Evolutionary conservation across 768 basidiomycete species (phyloP).

Genomic region (Termitomyces sp.): DNA sequence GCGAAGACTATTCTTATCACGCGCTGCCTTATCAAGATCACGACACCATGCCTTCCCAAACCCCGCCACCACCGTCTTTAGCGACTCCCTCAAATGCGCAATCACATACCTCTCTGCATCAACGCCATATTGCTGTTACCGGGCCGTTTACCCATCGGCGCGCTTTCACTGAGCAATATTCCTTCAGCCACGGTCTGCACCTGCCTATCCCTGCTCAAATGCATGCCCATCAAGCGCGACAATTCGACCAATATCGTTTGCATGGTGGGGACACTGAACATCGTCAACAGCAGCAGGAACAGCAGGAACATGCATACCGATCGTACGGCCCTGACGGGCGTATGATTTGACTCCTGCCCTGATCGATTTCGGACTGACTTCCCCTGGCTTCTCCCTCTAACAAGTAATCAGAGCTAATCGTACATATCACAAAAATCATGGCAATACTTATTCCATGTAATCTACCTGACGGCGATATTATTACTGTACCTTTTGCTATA

Average conservation of each 20-base stretch:
- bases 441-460: slow-evolving; percentile 9
- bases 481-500: slow-evolving; percentile 17
- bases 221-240: slow-evolving; percentile 35
- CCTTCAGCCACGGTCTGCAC: slow-evolving; percentile 43
- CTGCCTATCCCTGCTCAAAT: slow-evolving; percentile 40
- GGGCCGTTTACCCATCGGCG: slow-evolving; percentile 47
- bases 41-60: slow-evolving; percentile 37
- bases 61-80: slow-evolving; percentile 28
- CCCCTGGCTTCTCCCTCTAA: slow-evolving; percentile 1
- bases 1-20: slow-evolving; percentile 49
- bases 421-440: slow-evolving; percentile 2
- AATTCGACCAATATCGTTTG: slow-evolving; percentile 36
- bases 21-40: slow-evolving; percentile 40
- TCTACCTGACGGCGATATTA: slow-evolving; percentile 19
- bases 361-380: slow-evolving; percentile 18
- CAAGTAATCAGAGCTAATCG: slow-evolving; percentile 13
- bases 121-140: slow-evolving; percentile 35
- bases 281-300: neutral
- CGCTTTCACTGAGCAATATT: slow-evolving; percentile 49
- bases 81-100: slow-evolving; percentile 28
- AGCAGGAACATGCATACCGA: slow-evolving; percentile 25
- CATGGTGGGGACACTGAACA: slow-evolving; percentile 25
- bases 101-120: slow-evolving; percentile 26
- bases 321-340: slow-evolving; percentile 39
- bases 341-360: slow-evolving; percentile 36